Percentiles rank a stretch among this genome's conserved stretches.
Conservation (phyloP, 2,329 filamentous ascomycete genomes). For the Sordariomycetes sp. region DNA sequence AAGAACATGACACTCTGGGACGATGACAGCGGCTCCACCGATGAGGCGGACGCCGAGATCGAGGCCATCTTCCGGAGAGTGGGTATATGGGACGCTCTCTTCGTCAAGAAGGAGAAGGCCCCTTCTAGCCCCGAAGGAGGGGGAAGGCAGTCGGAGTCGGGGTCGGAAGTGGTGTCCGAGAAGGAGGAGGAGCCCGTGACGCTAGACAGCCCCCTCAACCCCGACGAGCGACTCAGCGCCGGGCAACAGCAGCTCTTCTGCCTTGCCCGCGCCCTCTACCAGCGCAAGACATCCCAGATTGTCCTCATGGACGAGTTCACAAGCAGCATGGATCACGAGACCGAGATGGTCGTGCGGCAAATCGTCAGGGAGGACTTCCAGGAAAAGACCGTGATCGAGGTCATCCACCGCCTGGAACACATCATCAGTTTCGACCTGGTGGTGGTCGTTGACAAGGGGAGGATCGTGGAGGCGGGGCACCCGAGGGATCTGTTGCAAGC, state of each 20-base stretch:
- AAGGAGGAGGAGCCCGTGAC: not conserved
- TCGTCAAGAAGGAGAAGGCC: constrained; percentile 28
- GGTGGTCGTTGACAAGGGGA: not conserved
- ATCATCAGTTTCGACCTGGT: not conserved
- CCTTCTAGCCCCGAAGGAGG: constrained; percentile 12
- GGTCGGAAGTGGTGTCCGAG: not conserved
- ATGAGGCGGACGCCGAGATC: constrained; percentile 22
- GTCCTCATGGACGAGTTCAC: constrained; percentile 28
- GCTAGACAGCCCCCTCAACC: not conserved
- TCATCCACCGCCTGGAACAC: constrained; percentile 27
- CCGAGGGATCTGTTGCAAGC: not conserved
- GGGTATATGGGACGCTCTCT: constrained; percentile 15
- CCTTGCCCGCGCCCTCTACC: constrained; percentile 46
- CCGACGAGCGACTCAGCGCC: constrained; percentile 25
- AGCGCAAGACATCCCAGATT: not conserved
- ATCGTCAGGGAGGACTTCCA: constrained; percentile 27
- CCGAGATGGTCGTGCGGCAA: constrained; percentile 28
- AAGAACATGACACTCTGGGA: constrained; percentile 30
- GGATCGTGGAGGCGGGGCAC: not conserved
- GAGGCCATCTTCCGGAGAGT: constrained; percentile 14
- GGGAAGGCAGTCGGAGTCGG: not conserved
- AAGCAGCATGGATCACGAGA: constrained; percentile 27
- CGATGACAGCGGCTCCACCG: constrained; percentile 14
- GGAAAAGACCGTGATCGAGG: constrained; percentile 40
- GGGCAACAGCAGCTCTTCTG: constrained; percentile 57